Conservation (phyloP, 176 grass and related monocot genomes). For the Oryza officinalis region DNA sequence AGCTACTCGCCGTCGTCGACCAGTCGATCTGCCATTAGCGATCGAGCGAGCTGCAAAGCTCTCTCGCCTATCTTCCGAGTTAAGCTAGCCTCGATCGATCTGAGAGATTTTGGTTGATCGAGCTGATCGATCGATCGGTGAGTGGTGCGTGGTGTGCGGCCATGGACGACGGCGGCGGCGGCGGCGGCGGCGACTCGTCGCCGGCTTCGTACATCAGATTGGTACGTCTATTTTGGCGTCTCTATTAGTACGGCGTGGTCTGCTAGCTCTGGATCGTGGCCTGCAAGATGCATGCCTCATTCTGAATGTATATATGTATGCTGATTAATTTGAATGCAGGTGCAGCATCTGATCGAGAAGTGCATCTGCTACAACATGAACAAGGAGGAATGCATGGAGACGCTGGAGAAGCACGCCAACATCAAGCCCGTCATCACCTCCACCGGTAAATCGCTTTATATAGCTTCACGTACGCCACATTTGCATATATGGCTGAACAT, state of each 20-base stretch:
- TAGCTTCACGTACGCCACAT: neutral
- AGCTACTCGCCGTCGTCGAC: neutral
- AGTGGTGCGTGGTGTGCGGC: neutral
- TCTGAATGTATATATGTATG: neutral
- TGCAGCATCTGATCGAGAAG: constrained; percentile 85
- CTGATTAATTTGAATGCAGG: constrained; percentile 30
- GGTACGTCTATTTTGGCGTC: constrained; percentile 18
- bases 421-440: constrained; percentile 66
- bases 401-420: constrained; percentile 70
- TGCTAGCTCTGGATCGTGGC: neutral
- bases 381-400: constrained; percentile 70
- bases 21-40: constrained; percentile 18
- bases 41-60: neutral
- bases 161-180: constrained; percentile 37
- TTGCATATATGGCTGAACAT: neutral
- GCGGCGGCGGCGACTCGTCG: constrained; percentile 23
- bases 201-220: constrained; percentile 72
- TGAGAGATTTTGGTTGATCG: neutral
- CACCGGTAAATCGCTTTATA: constrained; percentile 46
- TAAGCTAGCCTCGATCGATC: neutral
- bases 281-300: neutral
- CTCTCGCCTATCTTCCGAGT: neutral
- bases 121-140: neutral
- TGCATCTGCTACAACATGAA: constrained; percentile 70
- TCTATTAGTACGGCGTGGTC: neutral